phyloP scores from a whole-genome alignment of 2,329 filamentous ascomycete genomes.

The Incumbomyces delicatus region DNA sequence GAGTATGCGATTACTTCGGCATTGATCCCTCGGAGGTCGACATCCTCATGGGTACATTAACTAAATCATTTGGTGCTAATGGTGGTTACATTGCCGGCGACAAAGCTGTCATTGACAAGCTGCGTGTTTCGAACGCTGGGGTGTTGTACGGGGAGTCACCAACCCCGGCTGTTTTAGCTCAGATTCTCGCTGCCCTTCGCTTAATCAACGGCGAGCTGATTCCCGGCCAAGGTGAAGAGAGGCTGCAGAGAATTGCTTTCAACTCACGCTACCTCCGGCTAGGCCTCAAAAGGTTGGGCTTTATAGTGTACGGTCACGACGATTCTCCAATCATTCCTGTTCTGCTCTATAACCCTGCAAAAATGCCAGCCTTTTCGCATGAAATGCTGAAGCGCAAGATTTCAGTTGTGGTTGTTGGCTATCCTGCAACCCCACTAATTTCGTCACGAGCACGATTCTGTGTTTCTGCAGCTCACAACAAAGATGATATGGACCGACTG shows the following conservation, averaged over 20 bases:
- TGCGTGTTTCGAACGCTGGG: constrained; percentile 74
- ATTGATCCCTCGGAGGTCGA: constrained; percentile 82
- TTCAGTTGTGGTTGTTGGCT: constrained; percentile 92
- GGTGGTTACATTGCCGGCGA: constrained; percentile 90
- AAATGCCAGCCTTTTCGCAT: constrained; percentile 96
- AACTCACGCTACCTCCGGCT: constrained; percentile 98
- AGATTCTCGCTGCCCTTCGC: constrained; percentile 77
- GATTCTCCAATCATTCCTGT: constrained; percentile 95
- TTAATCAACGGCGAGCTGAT: constrained; percentile 82
- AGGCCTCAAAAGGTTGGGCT: constrained; percentile 89
- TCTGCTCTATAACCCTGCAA: constrained; percentile 94
- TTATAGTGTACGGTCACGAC: constrained; percentile 94
- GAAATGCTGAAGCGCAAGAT: constrained; percentile 98
- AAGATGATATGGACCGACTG: constrained; percentile 89
- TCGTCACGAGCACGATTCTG: constrained; percentile 94
- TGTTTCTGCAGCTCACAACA: constrained; percentile 90
- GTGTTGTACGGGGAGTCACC: constrained; percentile 82
- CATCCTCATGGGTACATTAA: constrained; percentile 95
- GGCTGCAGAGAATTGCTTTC: constrained; percentile 90
- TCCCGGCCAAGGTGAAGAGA: constrained; percentile 89
- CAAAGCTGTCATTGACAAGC: constrained; percentile 84
- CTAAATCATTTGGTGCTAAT: constrained; percentile 97
- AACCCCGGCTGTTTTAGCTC: constrained; percentile 75
- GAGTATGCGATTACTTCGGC: constrained; percentile 95
- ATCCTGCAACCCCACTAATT: constrained; percentile 90